These are phyloP conservation scores for Epichloe gansuensis DNA, from an alignment of 2,329 filamentous ascomycete genomes.

Conservation along the genomic window DNA sequence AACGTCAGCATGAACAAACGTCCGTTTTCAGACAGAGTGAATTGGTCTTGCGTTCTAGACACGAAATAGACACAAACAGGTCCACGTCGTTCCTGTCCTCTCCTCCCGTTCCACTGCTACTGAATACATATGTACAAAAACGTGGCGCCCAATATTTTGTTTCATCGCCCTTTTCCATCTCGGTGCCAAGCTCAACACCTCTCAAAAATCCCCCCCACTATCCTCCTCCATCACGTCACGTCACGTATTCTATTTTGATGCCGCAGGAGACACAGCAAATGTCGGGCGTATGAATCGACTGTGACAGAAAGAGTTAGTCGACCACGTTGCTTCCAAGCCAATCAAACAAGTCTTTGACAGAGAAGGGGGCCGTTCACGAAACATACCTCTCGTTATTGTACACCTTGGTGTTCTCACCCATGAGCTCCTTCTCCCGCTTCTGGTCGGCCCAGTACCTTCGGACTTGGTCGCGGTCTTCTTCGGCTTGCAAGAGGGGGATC, in stretches of 20 bases:
- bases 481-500: conserved; percentile 85
- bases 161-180: neutral
- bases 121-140: conserved; percentile 1
- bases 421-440: conserved; percentile 76
- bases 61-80: no score
- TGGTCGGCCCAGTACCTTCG: conserved; percentile 75
- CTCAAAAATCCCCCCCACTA: neutral
- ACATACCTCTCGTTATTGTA: conserved; percentile 81
- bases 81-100: neutral
- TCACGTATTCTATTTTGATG: conserved; percentile 37
- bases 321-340: neutral
- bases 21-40: no score
- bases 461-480: conserved; percentile 92
- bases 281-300: conserved; percentile 69
- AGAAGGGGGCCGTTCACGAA: neutral
- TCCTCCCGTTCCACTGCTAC: neutral
- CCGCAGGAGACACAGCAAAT: conserved; percentile 57
- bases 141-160: neutral
- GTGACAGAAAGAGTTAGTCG: neutral
- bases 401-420: conserved; percentile 71
- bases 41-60: no score
- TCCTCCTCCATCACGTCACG: neutral
- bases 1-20: no score
- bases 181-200: no score
- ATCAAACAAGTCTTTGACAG: neutral